Conservation (phyloP, 1,284 basidiomycete species). For the Waitea zeae region DNA sequence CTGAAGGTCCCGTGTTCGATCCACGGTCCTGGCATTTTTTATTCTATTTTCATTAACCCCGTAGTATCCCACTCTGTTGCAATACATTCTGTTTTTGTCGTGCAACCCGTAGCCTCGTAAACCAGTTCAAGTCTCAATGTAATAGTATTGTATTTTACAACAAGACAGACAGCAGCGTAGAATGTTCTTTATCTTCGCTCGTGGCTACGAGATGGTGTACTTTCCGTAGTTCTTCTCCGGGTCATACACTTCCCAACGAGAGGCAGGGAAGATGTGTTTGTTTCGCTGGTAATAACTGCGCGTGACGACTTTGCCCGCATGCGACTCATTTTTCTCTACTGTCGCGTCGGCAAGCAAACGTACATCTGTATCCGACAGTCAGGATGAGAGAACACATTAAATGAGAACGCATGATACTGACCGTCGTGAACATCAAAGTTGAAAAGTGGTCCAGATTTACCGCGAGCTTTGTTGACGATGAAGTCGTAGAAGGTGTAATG, state of each 20-base stretch:
- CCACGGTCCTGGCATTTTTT: constrained; percentile 4
- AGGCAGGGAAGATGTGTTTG: constrained; percentile 96
- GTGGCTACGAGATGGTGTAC: constrained; percentile 69
- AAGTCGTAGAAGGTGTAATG: constrained; percentile 99
- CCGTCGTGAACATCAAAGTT: constrained; percentile 99
- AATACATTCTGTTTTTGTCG: no score
- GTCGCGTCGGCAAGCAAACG: constrained; percentile 91
- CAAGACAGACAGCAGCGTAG: no score
- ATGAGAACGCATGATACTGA: no score
- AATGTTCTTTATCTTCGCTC: no score
- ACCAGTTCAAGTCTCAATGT: no score
- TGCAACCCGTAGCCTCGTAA: no score
- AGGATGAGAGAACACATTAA: no score
- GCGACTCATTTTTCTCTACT: constrained; percentile 95
- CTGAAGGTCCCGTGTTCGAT: constrained; percentile 5
- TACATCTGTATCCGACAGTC: no score
- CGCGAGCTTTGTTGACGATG: constrained; percentile 94
- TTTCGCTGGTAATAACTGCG: constrained; percentile 91
- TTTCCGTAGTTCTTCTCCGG: constrained; percentile 84
- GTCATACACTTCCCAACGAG: constrained; percentile 88
- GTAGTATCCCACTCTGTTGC: no score
- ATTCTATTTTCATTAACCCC: no score
- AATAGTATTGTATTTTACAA: no score
- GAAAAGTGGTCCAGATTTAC: constrained; percentile 95
- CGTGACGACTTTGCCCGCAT: constrained; percentile 97